A percentile compares a stretch with the other conserved stretches of the same genome.
phyloP scores from a whole-genome alignment of 2,329 filamentous ascomycete genomes.

The Canariomyces notabilis region DNA sequence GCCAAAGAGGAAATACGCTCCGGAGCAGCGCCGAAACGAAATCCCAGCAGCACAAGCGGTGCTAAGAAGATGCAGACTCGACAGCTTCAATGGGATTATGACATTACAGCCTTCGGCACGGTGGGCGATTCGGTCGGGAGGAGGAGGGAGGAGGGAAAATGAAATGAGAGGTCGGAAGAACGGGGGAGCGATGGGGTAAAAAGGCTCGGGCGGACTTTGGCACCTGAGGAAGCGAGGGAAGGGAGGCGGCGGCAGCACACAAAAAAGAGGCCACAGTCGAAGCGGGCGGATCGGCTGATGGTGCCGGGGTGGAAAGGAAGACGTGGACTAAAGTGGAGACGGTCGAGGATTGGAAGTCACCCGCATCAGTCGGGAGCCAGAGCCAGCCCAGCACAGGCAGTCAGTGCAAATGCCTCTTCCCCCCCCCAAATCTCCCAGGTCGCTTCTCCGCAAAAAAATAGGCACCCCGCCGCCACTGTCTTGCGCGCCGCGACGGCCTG shows the following conservation, averaged over 20 bases:
- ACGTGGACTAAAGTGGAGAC: conserved; percentile 25
- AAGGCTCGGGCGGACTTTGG: conserved; percentile 26
- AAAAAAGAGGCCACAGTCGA: conserved; percentile 23
- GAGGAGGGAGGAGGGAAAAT: conserved; percentile 12
- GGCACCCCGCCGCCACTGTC: conserved; percentile 4
- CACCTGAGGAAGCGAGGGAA: conserved; percentile 25
- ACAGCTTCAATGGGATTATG: neutral
- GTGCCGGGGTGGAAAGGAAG: conserved; percentile 25
- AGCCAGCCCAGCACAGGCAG: neutral
- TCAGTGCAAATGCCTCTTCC: conserved; percentile 6
- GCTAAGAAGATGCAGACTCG: neutral
- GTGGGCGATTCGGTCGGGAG: conserved; percentile 14
- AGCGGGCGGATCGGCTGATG: conserved; percentile 29
- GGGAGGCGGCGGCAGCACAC: conserved; percentile 27
- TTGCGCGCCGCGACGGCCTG: conserved; percentile 1
- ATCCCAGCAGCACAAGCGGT: conserved; percentile 6
- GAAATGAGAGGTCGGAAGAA: conserved; percentile 16
- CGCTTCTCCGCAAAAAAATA: conserved; percentile 9
- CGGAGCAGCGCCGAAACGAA: conserved; percentile 17
- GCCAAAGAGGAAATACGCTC: conserved; percentile 10
- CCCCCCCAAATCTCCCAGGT: conserved; percentile 11
- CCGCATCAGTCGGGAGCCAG: conserved; percentile 3
- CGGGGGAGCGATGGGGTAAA: conserved; percentile 27
- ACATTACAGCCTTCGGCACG: conserved; percentile 1
- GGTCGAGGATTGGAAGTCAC: conserved; percentile 14